Evolutionary conservation across 768 basidiomycete genomes (phyloP), one percentile per base, ranked within the genome.

Genomic region (Dictyophora rubrovolvata): DNA sequence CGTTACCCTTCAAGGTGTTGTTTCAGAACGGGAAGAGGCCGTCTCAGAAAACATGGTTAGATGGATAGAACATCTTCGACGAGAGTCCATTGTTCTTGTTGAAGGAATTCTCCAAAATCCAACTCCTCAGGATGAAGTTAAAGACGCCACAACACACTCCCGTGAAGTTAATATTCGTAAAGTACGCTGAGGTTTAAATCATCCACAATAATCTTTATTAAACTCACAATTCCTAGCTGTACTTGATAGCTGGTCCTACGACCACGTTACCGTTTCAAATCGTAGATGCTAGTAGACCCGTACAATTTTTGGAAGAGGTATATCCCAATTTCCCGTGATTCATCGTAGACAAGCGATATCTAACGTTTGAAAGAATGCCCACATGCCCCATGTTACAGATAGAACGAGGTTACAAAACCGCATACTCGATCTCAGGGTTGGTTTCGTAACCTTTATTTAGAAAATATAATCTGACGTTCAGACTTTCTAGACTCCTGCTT

Each of bases 31-130:
- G 23, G 51, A 63, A 12, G 57, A 36, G 20, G n/a, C 35, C 53
- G 33, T 76, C 17, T 75, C 73, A 48, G 75, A 76, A 67, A 77
- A 75, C 65, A 79, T 79, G 77, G 66, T 77, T 49, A 75, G 72
- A 63, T 78, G 69, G 66, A 72, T 71, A n/a, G 70, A 69, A 21
- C 60, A 66, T 9, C 69, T 79, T 49, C 67, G 72, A 22, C 65
- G 66, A 49, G 79, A 79, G 67, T 70, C 71, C 17, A 73, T 79
- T 61, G 77, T 79, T 0, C 66, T 74, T 47, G 77, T 79, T 22
- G 75, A 75, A 65, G 66, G 64, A 2, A 53, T 49, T 10, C 23
- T 57, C 7, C 46, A 61, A 42, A 36, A n/a, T 22, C 60, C 11
- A 37, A 56, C 36, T 11, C 18, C 28, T 55, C 75, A 77, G 63